Base-by-base conservation (phyloP, 1,284 basidiomycete species). In the Cryptococcus sp. region DNA sequence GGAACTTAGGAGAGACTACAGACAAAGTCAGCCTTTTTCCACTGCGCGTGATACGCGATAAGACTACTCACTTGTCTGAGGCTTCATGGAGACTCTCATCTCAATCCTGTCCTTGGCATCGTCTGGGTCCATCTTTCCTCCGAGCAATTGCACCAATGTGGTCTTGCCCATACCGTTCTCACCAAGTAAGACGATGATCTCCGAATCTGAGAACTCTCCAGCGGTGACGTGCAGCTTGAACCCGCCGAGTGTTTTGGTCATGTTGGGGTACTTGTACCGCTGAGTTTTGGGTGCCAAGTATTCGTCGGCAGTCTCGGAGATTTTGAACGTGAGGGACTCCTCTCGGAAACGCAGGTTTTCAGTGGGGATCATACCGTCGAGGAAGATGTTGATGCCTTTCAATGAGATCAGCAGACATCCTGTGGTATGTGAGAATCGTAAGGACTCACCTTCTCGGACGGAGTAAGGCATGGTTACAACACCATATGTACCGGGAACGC, bases 111-210 rank as follows among this genome's bases (percentile, higher is more conserved):
- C 88, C 35, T 86, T 84, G 77, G 88, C 87, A 61, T 85, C 79
- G 80, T 98, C 94, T 8, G 94, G 93, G 22, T 84, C 86, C 65
- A 93, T 87, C 73, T 82, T 82, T 50, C 93, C 94, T 8, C 92
- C 92, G 56, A 98, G 84, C 54, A 98, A 81, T 64, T 93, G 89
- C 60, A 98, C 91, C 75, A 98, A 91, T 0, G 93, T 98, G 50
- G 94, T 96, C 84, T 98, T 98, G 48, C 93, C 93, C 11, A 92
- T 98, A 55, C 93, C 93, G 78, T 98, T 98, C 84, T 98, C 93
- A 61, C 93, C 93, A 39, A 97, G 82, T 87, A 97, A 90, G 75
- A 98, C 93, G 67, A 97, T 91, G 76, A 97, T 97, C 77, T 98
- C 93, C 1, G 92, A 95, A 76, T 97, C 93, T 17, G 93, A 92